Base-by-base conservation (phyloP, 1,139 yeast species). In the Debaryomyces coudertii region DNA sequence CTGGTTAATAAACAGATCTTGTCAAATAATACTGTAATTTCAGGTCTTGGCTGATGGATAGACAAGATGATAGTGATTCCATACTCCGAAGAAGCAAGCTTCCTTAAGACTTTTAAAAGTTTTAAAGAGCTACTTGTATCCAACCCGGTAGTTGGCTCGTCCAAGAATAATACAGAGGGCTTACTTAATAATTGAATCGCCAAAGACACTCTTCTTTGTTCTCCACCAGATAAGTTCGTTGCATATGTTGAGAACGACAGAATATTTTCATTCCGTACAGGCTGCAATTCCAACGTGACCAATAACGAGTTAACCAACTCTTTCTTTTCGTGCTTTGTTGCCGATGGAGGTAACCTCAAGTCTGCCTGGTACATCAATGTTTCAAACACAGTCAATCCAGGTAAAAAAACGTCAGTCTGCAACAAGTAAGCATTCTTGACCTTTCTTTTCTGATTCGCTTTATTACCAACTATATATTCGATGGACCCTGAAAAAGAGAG, bases 111-210 rank as follows among this genome's bases (percentile, higher is more conserved):
- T 46, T 77, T 72, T n/a, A 88, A 79, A 40, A 89, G 69, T 49
- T 83, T 70, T 53, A 75, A 80, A 0, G 96, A 90, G 8, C 90
- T 83, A 45, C 83, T 82, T 2, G 96, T 85, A 61, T 90, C 96
- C 28, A 90, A 68, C 0, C 96, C 96, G 0, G 96, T 88, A 0
- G 96, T 90, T 2, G 96, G 96, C 57, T 90, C 96, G 61, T 90
- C 97, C 39, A 90, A 67, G 56, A 89, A 88, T 51, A 90, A 65
- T 1, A 89, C 68, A 0, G 92, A 82, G 0, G 96, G 96, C 52
- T 83, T 85, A 2, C 88, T 79, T 28, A 90, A 69, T 54, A 90
- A 67, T 60, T 89, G 96, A 15, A 87, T 82, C 0, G 90, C 96
- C 44, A 89, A 79, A 45, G 90, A 83, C 1, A 88, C 74, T 49